A percentile compares a stretch with the other conserved stretches of the same genome.
Evolutionary conservation across 1,139 yeast species (phyloP).

Genomic region (Yamadazyma siamensis): DNA sequence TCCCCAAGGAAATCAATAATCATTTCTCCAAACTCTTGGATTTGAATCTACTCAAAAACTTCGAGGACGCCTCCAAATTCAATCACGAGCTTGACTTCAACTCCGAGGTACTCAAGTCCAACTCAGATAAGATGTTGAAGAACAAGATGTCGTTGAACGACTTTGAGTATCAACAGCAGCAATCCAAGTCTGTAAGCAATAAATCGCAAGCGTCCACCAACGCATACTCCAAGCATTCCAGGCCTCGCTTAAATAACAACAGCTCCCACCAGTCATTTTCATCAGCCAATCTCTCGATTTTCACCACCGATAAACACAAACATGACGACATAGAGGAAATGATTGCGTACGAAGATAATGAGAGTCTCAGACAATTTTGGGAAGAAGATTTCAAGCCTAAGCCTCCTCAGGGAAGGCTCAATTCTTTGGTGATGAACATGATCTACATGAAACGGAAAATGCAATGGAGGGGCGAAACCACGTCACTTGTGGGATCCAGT

Average conservation of each 20-base stretch:
- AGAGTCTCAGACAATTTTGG: conserved; percentile 15
- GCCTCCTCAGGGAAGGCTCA: conserved; percentile 4
- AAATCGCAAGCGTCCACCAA: not conserved
- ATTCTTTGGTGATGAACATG: conserved; percentile 11
- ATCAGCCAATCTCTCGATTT: conserved; percentile 11
- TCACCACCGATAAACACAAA: conserved; percentile 10
- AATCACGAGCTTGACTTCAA: conserved; percentile 30
- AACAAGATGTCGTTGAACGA: conserved; percentile 36
- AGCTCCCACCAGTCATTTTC: conserved; percentile 12
- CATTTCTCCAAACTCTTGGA: conserved; percentile 37
- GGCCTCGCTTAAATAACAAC: conserved; percentile 10
- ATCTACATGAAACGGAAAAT: conserved; percentile 4
- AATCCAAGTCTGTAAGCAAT: not conserved
- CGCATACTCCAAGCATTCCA: not conserved
- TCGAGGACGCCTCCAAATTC: conserved; percentile 33
- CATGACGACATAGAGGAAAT: conserved; percentile 13
- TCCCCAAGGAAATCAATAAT: conserved; percentile 33
- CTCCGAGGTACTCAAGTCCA: conserved; percentile 25
- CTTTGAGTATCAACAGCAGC: conserved; percentile 12
- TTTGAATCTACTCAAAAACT: conserved; percentile 38
- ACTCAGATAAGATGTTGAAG: conserved; percentile 29
- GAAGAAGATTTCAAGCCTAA: conserved; percentile 10
- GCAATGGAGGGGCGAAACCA: not conserved
- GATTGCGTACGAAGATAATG: conserved; percentile 15
- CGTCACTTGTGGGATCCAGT: conserved; percentile 1